phyloP scores from a whole-genome alignment of 371 early-diverging fungal genomes.

The Mortierella sp. region DNA sequence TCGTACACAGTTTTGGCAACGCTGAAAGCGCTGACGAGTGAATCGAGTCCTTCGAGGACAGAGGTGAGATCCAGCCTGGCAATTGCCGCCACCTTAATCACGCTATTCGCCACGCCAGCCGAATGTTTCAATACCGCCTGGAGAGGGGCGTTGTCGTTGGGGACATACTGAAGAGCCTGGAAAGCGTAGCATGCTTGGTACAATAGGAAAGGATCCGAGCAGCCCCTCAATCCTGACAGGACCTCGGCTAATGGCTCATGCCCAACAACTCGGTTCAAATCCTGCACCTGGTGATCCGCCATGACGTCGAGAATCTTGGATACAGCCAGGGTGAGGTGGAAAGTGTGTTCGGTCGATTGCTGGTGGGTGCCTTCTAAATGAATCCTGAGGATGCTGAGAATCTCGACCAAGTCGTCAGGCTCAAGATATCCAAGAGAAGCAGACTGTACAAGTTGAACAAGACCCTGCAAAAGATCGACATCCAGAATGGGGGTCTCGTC shows the following conservation, averaged over 20 bases:
- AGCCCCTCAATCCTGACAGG: background rate
- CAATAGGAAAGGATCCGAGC: background rate
- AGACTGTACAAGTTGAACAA: background rate
- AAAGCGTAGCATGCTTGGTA: background rate
- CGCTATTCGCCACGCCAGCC: background rate
- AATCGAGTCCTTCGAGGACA: background rate
- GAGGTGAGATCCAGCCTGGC: background rate
- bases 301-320: slow-evolving; percentile 1
- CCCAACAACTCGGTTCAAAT: background rate
- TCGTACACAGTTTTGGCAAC: background rate
- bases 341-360: background rate
- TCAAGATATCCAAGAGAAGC: background rate
- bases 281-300: background rate
- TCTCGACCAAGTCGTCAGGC: background rate
- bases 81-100: background rate
- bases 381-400: background rate
- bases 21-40: background rate
- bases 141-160: background rate
- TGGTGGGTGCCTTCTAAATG: slow-evolving; percentile 1
- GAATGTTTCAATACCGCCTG: background rate
- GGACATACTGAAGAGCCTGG: slow-evolving; percentile 4
- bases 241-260: background rate
- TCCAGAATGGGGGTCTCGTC: background rate
- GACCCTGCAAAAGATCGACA: background rate
- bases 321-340: background rate